Percentiles rank a stretch among this genome's conserved stretches.
These are phyloP conservation scores for Euphorbia lathyris DNA, from an alignment of 345 rosid genomes.

Conservation along the genomic window DNA sequence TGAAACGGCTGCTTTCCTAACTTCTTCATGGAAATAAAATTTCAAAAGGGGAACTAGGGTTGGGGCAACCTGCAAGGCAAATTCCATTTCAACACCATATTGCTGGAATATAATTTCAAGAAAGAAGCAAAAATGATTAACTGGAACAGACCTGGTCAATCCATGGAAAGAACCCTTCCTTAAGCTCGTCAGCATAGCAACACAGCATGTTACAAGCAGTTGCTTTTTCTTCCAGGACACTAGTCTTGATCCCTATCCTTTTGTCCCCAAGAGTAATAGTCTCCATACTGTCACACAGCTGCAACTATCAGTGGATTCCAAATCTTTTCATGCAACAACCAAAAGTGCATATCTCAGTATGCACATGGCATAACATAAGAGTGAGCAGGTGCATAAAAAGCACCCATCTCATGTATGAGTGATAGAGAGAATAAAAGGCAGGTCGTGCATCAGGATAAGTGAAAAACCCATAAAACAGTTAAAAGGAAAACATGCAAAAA, in stretches of 20 bases:
- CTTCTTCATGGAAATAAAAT: conserved; percentile 99
- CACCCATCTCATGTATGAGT: neutral
- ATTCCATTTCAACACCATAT: conserved; percentile 12
- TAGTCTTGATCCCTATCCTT: conserved; percentile 97
- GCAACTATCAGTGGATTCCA: conserved; percentile 18
- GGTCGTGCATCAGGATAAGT: neutral
- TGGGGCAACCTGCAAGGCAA: conserved; percentile 74
- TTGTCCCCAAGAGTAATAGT: conserved; percentile 98
- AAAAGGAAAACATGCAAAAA: too few relatives aligned
- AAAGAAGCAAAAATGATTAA: neutral
- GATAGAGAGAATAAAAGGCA: neutral
- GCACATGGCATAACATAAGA: neutral
- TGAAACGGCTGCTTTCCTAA: conserved; percentile 99
- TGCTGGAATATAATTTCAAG: neutral
- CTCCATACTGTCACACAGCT: conserved; percentile 79
- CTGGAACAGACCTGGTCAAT: conserved; percentile 73
- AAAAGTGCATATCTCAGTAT: neutral
- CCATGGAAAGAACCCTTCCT: conserved; percentile 99
- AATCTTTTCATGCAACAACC: neutral
- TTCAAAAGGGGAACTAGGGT: conserved; percentile 93
- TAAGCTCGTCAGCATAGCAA: conserved; percentile 98
- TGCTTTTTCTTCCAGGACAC: conserved; percentile 97
- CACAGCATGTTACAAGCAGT: conserved; percentile 99
- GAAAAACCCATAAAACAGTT: neutral
- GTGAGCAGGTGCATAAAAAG: neutral